Conservation (phyloP, 306 rosid species). For the Cotoneaster glaucophyllus region DNA sequence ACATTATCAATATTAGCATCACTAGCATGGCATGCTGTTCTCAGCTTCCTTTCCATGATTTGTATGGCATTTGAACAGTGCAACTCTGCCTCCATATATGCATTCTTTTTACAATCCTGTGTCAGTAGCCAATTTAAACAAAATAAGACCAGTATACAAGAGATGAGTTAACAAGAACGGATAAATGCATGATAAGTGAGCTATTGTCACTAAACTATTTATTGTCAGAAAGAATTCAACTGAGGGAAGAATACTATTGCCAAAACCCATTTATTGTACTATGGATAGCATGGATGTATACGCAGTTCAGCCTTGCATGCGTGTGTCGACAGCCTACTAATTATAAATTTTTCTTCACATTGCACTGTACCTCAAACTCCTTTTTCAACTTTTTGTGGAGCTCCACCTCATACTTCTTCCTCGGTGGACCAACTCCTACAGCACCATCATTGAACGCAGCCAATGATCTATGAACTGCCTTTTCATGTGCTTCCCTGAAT, state of each 20-base stretch:
- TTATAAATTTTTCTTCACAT: not conserved
- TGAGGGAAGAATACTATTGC: not conserved
- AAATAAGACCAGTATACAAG: slow-evolving; percentile 12
- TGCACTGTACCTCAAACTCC: slow-evolving; percentile 67
- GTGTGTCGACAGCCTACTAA: not conserved
- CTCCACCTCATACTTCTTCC: slow-evolving; percentile 72
- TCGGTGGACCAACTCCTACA: slow-evolving; percentile 76
- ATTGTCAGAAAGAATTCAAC: not conserved
- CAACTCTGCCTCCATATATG: slow-evolving; percentile 85
- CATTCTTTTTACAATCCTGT: slow-evolving; percentile 81
- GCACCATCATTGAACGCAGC: slow-evolving; percentile 69
- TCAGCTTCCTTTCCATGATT: slow-evolving; percentile 84
- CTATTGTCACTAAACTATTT: not conserved
- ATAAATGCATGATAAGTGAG: not conserved
- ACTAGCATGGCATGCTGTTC: slow-evolving; percentile 83
- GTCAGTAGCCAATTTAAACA: slow-evolving; percentile 18
- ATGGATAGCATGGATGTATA: not conserved
- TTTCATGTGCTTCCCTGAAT: slow-evolving; percentile 86
- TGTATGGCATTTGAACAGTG: slow-evolving; percentile 72
- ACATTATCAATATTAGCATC: slow-evolving; percentile 71
- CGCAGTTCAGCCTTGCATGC: not conserved
- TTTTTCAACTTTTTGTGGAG: slow-evolving; percentile 66
- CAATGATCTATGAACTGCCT: slow-evolving; percentile 70
- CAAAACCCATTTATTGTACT: not conserved
- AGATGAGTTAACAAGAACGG: not conserved